Base-by-base conservation (phyloP, 1,284 basidiomycete genomes). In the Malassezia nana region DNA sequence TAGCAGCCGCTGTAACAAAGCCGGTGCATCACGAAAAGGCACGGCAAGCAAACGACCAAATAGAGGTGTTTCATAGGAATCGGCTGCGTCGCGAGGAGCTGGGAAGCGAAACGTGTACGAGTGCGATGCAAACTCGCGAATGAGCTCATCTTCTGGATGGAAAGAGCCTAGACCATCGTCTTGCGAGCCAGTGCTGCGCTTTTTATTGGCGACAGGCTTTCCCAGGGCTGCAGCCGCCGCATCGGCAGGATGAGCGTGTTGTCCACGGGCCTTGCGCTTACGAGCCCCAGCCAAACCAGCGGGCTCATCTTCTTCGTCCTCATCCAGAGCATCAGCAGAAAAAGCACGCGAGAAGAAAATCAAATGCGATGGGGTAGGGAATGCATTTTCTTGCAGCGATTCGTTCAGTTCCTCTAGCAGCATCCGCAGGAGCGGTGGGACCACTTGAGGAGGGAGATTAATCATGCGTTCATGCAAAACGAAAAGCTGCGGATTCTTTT, bases 401-500 rank as follows among this genome's bases (percentile, higher is more conserved):
- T 51, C 42, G 13, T 59, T 44, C n/a, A 66, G 35, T 41, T 72
- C 70, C 25, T 69, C 63, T 35, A 62, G 43, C 2, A 71, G 53
- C 65, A 72, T 66, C 39, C 64, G 64, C 57, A 71, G 65, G n/a
- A 72, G 63, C 15, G 67, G 70, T 6, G 66, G 65, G 24, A 64
- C 62, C 1, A 69, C 57, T 26, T 63, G 64, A 2, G 62, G 59
- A 1, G 70, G 70, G 53, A 72, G 58, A 56, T 72, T 72, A 55
- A 72, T 63, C 67, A 72, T 69, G 20, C 70, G 63, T 48, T 72
- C 70, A 56, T 72, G 68, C 35, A 72, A 39, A 33, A 72, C 57
- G 25, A 56, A 57, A 1, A 66, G 42, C 31, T 66, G 42, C 24
- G 66, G 63, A 7, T 59, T 39, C 22, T 45, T 57, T 12, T 58